These are phyloP conservation scores for Trametes elegans DNA, from an alignment of 768 basidiomycete genomes.

Conservation along the genomic window DNA sequence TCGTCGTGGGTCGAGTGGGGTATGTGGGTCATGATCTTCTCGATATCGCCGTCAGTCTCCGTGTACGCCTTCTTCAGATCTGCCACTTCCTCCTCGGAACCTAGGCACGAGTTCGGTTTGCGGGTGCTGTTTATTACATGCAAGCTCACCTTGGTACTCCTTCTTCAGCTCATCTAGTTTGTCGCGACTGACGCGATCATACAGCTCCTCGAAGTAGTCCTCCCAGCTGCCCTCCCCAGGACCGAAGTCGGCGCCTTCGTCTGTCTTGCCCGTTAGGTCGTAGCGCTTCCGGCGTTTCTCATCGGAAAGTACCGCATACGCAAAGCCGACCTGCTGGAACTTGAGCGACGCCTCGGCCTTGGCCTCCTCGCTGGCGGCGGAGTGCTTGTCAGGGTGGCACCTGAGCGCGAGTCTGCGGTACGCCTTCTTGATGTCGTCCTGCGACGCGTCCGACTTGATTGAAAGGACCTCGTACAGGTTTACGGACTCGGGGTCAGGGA, in stretches of 20 bases:
- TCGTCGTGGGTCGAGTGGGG: constrained; percentile 85
- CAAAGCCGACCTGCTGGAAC: constrained; percentile 93
- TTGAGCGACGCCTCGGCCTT: constrained; percentile 69
- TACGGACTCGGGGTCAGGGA: constrained; percentile 66
- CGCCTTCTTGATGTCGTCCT: constrained; percentile 74
- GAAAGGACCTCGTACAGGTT: constrained; percentile 78
- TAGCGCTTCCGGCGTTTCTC: constrained; percentile 73
- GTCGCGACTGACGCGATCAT: constrained; percentile 81
- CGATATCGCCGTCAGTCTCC: constrained; percentile 71
- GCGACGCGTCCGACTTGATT: constrained; percentile 50
- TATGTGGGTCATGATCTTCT: constrained; percentile 78
- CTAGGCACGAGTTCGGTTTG: constrained; percentile 38
- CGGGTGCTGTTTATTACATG: background rate
- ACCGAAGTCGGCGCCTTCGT: constrained; percentile 69
- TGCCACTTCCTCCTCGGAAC: constrained; percentile 78
- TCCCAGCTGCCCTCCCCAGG: constrained; percentile 90
- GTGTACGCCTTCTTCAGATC: constrained; percentile 79
- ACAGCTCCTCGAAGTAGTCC: constrained; percentile 89
- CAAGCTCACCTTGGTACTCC: constrained; percentile 81
- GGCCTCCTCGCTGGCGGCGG: constrained; percentile 52
- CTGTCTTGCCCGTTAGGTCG: constrained; percentile 82
- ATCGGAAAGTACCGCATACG: constrained; percentile 87
- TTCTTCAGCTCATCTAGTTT: constrained; percentile 92
- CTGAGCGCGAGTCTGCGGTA: constrained; percentile 82
- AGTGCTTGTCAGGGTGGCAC: constrained; percentile 91